phyloP scores from a whole-genome alignment of 2,329 filamentous ascomycete species.

The Clonostachys rosea region DNA sequence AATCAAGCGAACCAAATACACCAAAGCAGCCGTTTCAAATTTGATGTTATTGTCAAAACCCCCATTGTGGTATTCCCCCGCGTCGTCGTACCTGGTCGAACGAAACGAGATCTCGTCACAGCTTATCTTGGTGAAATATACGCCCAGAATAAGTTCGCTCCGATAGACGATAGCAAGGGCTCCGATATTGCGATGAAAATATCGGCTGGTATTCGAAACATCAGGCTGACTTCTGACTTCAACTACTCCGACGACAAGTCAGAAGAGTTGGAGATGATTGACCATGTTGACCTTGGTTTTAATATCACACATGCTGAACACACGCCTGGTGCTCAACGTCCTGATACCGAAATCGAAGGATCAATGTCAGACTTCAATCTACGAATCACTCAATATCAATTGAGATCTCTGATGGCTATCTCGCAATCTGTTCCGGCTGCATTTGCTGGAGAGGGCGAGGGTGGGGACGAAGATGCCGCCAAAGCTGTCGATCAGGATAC shows the following conservation, averaged over 20 bases:
- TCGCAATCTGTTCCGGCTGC: slow-evolving; percentile 83
- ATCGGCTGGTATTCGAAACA: slow-evolving; percentile 85
- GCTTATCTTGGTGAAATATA: slow-evolving; percentile 97
- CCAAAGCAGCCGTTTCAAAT: slow-evolving; percentile 86
- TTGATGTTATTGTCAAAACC: slow-evolving; percentile 88
- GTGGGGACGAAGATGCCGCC: slow-evolving; percentile 68
- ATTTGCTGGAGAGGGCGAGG: slow-evolving; percentile 66
- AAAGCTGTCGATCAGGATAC: slow-evolving; percentile 63
- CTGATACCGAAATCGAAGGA: slow-evolving; percentile 88
- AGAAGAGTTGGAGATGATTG: slow-evolving; percentile 93
- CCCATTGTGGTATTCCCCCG: slow-evolving; percentile 95
- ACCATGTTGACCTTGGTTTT: slow-evolving; percentile 93
- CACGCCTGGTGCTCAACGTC: slow-evolving; percentile 67
- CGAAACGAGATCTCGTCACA: slow-evolving; percentile 77
- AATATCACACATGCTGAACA: slow-evolving; percentile 91
- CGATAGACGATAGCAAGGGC: slow-evolving; percentile 71
- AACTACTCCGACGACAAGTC: slow-evolving; percentile 67
- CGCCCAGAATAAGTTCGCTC: slow-evolving; percentile 86
- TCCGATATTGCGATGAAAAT: slow-evolving; percentile 83
- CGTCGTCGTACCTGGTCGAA: slow-evolving; percentile 63
- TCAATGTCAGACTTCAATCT: slow-evolving; percentile 92
- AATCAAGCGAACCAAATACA: slow-evolving; percentile 92
- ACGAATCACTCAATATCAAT: slow-evolving; percentile 81
- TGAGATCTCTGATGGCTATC: slow-evolving; percentile 84
- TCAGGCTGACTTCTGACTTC: slow-evolving; percentile 84